These are phyloP conservation scores for Chlamydomonas sp. DNA, from an alignment of 139 green algal species.

Conservation along the genomic window DNA sequence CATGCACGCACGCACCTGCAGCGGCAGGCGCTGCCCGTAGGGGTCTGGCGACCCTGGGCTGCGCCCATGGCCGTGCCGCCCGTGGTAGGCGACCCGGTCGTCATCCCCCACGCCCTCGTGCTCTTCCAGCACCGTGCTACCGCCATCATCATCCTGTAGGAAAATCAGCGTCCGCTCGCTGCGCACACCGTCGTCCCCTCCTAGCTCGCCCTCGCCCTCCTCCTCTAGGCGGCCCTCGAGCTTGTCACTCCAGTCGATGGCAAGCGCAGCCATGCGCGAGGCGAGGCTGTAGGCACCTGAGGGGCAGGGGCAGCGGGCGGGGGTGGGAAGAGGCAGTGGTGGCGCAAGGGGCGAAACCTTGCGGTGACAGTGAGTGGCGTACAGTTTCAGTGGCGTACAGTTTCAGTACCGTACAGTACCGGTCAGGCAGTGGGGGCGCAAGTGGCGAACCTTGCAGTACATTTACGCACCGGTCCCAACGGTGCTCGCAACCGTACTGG, in stretches of 20 bases:
- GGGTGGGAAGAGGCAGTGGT: too few species aligned
- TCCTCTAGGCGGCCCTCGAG: neutral
- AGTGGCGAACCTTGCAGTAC: too few species aligned
- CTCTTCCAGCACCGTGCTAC: neutral
- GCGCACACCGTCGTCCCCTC: constrained; percentile 4
- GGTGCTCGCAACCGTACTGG: constrained; percentile 10
- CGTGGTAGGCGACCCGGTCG: neutral
- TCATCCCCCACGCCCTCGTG: neutral
- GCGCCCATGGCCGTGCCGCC: neutral
- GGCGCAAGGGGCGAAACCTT: too few species aligned
- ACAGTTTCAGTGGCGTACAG: too few species aligned
- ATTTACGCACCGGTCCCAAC: constrained; percentile 2
- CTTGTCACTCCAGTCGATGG: constrained; percentile 2
- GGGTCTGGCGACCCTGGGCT: neutral
- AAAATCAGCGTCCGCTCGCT: constrained; percentile 4
- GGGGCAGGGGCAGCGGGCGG: too few species aligned
- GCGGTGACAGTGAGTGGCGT: too few species aligned
- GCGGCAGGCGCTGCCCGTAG: neutral
- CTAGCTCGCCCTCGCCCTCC: too few species aligned
- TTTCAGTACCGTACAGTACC: too few species aligned
- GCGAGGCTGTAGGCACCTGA: neutral
- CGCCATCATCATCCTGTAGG: neutral
- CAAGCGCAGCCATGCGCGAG: constrained; percentile 2
- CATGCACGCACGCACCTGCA: neutral
- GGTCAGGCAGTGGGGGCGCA: too few species aligned